Conservation (phyloP, 306 rosid species). For the Lithocarpus polystachyus region DNA sequence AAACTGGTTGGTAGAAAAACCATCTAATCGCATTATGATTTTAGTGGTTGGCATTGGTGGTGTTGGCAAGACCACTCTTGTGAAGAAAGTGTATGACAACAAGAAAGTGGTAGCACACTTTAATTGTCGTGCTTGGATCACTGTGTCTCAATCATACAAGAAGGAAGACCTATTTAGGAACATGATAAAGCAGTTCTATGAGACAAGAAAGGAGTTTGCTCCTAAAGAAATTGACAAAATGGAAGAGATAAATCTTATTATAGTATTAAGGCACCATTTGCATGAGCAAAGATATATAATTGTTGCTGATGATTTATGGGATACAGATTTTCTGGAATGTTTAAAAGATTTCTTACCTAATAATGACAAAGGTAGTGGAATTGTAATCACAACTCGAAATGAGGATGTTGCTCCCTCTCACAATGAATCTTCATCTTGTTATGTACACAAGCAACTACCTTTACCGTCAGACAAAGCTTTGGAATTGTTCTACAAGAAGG, state of each 20-base stretch:
- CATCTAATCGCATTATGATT: too few species aligned
- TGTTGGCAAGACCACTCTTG: slow-evolving; percentile 10
- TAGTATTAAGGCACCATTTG: neutral
- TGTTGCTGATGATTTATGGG: neutral
- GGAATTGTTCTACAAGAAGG: too few species aligned
- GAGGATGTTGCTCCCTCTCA: too few species aligned
- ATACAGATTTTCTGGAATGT: neutral
- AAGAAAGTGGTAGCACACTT: neutral
- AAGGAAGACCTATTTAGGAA: neutral
- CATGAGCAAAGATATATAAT: neutral
- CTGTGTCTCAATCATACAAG: neutral
- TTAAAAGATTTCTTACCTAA: neutral
- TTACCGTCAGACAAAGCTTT: rapidly evolving
- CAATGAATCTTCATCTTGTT: too few species aligned
- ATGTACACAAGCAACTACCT: too few species aligned
- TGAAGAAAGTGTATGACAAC: neutral
- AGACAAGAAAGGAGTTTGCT: too few species aligned
- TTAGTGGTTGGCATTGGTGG: too few species aligned
- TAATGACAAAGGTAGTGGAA: neutral
- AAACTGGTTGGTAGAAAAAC: rapidly evolving
- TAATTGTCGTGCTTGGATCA: slow-evolving; percentile 3
- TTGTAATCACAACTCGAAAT: neutral
- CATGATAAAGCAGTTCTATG: neutral
- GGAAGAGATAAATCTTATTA: neutral
- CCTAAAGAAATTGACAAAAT: neutral